A percentile compares a stretch with the other conserved stretches of the same genome.
Conservation (phyloP, 2,329 filamentous ascomycete species). For the Sordariomycetes sp. region DNA sequence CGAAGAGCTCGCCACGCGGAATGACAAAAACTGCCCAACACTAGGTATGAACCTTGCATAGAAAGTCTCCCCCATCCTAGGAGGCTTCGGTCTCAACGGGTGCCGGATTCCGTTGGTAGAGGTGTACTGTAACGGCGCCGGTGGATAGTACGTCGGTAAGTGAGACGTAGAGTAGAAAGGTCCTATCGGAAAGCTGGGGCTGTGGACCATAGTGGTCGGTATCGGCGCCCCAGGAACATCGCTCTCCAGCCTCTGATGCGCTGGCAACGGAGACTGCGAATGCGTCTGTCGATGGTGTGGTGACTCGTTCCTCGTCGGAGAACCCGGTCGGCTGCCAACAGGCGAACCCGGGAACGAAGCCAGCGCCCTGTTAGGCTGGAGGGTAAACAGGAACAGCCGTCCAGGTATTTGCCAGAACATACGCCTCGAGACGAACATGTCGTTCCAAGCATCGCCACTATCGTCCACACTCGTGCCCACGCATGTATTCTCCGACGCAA, state of each 20-base stretch:
- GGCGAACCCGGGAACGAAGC: constrained; percentile 40
- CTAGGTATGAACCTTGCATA: constrained; percentile 84
- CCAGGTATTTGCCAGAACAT: constrained; percentile 92
- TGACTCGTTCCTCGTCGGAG: constrained; percentile 31
- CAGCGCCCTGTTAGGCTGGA: constrained; percentile 45
- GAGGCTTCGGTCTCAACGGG: constrained; percentile 79
- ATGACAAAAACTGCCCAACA: constrained; percentile 74
- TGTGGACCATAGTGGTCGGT: constrained; percentile 13
- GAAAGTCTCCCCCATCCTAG: constrained; percentile 82
- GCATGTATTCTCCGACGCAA: constrained; percentile 65
- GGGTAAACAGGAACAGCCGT: constrained; percentile 78
- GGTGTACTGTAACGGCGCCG: constrained; percentile 71
- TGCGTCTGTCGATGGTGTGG: constrained; percentile 14
- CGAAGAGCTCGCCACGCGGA: constrained; percentile 71
- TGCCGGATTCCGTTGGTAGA: constrained; percentile 74
- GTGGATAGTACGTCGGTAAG: constrained; percentile 85
- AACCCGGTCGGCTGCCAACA: constrained; percentile 41
- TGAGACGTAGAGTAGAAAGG: constrained; percentile 79
- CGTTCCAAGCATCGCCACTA: constrained; percentile 57
- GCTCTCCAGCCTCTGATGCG: constrained; percentile 12
- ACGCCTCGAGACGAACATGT: constrained; percentile 72
- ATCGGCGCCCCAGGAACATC: constrained; percentile 26
- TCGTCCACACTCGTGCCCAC: constrained; percentile 59
- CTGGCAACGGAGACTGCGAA: constrained; percentile 13
- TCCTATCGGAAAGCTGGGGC: constrained; percentile 38